These are phyloP conservation scores for Xylaria acuta DNA, from an alignment of 495 filamentous ascomycete species.

Conservation along the genomic window DNA sequence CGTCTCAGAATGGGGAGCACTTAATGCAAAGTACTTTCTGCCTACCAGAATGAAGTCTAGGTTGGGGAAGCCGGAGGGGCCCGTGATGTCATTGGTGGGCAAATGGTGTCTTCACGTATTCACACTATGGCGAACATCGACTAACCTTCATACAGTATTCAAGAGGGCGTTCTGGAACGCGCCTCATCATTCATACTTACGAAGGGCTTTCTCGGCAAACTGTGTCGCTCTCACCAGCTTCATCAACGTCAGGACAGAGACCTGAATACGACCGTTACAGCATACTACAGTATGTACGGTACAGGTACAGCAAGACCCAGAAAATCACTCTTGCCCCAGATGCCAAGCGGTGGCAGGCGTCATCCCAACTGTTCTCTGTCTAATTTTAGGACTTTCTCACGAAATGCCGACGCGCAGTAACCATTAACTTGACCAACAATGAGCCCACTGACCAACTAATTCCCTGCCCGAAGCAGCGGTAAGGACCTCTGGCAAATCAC, in stretches of 20 bases:
- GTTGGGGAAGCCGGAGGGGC: not conserved
- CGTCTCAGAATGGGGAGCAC: not conserved
- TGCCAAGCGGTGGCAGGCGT: not conserved
- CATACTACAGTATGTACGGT: not conserved
- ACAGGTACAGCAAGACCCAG: not conserved
- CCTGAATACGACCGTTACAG: not conserved
- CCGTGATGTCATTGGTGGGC: conserved; percentile 1
- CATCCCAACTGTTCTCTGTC: not conserved
- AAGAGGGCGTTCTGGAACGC: not conserved
- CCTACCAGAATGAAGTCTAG: not conserved
- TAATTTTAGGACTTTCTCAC: conserved; percentile 12
- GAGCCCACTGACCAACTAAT: not conserved
- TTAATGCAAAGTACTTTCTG: conserved; percentile 6
- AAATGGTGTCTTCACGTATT: not conserved
- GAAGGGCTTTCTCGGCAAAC: not conserved
- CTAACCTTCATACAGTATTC: too few species aligned
- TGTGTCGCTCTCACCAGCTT: not conserved
- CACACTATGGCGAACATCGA: not conserved
- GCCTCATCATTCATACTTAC: not conserved
- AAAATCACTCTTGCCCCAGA: not conserved
- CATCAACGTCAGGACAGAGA: not conserved
- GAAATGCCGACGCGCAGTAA: not conserved
- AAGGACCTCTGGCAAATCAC: not conserved
- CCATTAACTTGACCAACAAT: not conserved
- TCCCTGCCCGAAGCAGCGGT: conserved; percentile 2